These are phyloP conservation scores for Lentinula sp. DNA, from an alignment of 768 basidiomycete species.

Conservation along the genomic window DNA sequence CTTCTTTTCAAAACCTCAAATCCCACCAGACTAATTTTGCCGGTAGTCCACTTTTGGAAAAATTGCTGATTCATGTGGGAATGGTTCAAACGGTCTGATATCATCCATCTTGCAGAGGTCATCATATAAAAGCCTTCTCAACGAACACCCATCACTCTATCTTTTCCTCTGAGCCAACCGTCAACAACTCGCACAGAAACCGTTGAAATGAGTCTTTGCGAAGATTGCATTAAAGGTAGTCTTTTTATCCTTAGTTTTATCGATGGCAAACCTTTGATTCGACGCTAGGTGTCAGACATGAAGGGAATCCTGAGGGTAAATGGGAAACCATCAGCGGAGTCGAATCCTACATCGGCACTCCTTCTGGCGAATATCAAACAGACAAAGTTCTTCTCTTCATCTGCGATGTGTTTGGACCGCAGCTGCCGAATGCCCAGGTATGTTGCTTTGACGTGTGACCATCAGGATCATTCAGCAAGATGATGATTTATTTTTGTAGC, in stretches of 20 bases:
- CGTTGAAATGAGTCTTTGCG: constrained; percentile 1
- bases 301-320: constrained; percentile 17
- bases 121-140: no score
- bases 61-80: background rate
- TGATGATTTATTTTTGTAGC: background rate
- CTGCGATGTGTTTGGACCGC: constrained; percentile 31
- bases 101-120: no score
- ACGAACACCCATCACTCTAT: no score
- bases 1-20: no score
- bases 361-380: constrained; percentile 28
- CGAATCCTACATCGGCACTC: constrained; percentile 34
- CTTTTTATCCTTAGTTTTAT: background rate
- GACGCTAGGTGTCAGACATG: background rate
- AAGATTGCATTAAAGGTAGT: constrained; percentile 5
- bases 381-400: constrained; percentile 33
- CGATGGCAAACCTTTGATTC: background rate
- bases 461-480: background rate
- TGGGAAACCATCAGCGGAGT: constrained; percentile 30
- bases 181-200: background rate
- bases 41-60: background rate
- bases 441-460: background rate
- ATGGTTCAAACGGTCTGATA: background rate
- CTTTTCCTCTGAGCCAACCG: background rate
- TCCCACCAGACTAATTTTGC: no score
- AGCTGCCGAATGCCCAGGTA: constrained; percentile 23